Percentiles rank a stretch among this genome's conserved stretches.
Evolutionary conservation across 305 asterid species (phyloP).

Genomic region (Rubia occidens): DNA sequence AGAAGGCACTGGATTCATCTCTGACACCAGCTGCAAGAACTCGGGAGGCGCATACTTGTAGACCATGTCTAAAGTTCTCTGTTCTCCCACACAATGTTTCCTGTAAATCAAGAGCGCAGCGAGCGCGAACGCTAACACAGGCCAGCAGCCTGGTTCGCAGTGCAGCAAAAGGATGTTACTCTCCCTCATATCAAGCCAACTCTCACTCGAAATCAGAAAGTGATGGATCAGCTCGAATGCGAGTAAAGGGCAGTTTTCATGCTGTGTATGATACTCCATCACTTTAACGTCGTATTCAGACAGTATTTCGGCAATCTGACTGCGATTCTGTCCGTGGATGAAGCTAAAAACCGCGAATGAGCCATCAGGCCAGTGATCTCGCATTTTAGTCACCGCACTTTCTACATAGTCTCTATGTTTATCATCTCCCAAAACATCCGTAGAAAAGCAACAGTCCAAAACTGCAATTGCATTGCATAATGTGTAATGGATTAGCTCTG

Average conservation of each 20-base stretch:
- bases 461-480: slow-evolving; percentile 32
- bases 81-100: slow-evolving; percentile 43
- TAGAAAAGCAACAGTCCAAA: slow-evolving; percentile 59
- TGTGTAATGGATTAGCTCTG: slow-evolving; percentile 1
- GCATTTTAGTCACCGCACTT: slow-evolving; percentile 37
- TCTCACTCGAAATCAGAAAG: slow-evolving; percentile 44
- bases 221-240: slow-evolving; percentile 52
- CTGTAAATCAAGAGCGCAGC: slow-evolving; percentile 46
- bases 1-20: slow-evolving; percentile 61
- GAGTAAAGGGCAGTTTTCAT: slow-evolving; percentile 40
- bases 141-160: slow-evolving; percentile 47
- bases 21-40: slow-evolving; percentile 30
- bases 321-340: slow-evolving; percentile 33
- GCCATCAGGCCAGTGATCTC: slow-evolving; percentile 41
- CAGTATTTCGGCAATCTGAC: slow-evolving; percentile 26
- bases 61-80: slow-evolving; percentile 45
- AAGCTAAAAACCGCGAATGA: slow-evolving; percentile 56
- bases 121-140: slow-evolving; percentile 42
- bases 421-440: slow-evolving; percentile 27
- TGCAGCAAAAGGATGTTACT: slow-evolving; percentile 53
- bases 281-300: slow-evolving; percentile 37
- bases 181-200: slow-evolving; percentile 46
- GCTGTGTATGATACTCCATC: slow-evolving; percentile 39
- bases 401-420: slow-evolving; percentile 37
- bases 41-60: slow-evolving; percentile 53